Percentiles rank a stretch among this genome's conserved stretches.
Conservation (phyloP, 352 stramenopile genomes). For the Phytophthora lateralis region DNA sequence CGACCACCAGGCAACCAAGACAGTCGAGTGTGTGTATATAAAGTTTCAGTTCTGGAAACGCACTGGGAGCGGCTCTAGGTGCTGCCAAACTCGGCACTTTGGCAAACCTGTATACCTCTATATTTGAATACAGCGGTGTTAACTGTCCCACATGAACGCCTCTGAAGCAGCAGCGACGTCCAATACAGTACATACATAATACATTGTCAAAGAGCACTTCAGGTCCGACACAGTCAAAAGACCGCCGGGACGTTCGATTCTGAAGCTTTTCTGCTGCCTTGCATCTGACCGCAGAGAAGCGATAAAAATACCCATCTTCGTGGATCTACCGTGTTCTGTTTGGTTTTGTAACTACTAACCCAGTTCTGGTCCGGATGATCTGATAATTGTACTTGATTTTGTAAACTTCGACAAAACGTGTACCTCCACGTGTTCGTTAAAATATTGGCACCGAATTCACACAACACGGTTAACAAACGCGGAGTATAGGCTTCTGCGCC, state of each 20-base stretch:
- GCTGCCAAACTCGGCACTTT: neutral
- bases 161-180: too few relatives aligned
- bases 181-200: neutral
- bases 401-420: conserved; percentile 1
- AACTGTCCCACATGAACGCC: too few relatives aligned
- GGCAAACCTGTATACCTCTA: conserved; percentile 4
- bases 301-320: conserved; percentile 34
- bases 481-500: conserved; percentile 5
- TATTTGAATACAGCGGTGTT: conserved; percentile 20
- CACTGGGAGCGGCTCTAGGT: neutral
- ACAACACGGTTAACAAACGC: conserved; percentile 9
- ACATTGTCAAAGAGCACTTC: neutral
- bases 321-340: conserved; percentile 12
- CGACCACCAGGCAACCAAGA: conserved; percentile 5
- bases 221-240: neutral
- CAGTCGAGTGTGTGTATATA: neutral
- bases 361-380: conserved; percentile 5
- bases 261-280: conserved; percentile 11
- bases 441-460: conserved; percentile 3
- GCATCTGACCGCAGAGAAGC: conserved; percentile 14
- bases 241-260: conserved; percentile 2
- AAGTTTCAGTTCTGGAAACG: neutral
- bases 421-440: neutral
- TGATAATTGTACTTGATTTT: conserved; percentile 8
- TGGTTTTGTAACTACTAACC: conserved; percentile 18